These are phyloP conservation scores for Fusarium brevicatenulatum DNA, from an alignment of 2,329 filamentous ascomycete genomes.

Conservation along the genomic window DNA sequence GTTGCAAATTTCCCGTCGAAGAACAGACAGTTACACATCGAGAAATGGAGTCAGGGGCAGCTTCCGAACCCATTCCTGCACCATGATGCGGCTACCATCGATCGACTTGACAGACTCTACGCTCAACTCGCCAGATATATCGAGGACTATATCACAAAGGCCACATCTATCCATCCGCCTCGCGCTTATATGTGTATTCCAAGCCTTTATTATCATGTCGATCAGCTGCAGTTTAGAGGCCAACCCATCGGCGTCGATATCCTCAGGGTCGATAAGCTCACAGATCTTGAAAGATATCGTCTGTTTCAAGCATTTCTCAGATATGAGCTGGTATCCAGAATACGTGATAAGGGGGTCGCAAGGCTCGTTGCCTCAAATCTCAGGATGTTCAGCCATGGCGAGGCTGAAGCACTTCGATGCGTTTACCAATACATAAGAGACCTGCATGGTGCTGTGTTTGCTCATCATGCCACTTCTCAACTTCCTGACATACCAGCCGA, in stretches of 20 bases:
- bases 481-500: no score
- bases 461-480: fast-evolving
- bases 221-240: not conserved
- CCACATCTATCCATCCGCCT: not conserved
- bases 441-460: not conserved
- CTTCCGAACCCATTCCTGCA: not conserved
- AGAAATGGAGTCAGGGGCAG: not conserved
- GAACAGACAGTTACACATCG: fast-evolving
- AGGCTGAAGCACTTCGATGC: not conserved
- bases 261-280: not conserved
- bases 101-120: not conserved
- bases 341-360: not conserved
- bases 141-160: not conserved
- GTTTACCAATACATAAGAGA: not conserved
- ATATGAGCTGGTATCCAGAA: not conserved
- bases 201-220: not conserved
- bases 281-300: fast-evolving
- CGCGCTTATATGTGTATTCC: not conserved
- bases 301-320: not conserved
- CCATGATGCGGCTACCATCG: not conserved
- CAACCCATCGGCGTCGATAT: fast-evolving
- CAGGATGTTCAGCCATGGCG: not conserved
- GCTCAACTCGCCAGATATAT: fast-evolving
- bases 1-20: not conserved
- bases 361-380: not conserved